Conservation (phyloP, 1,284 basidiomycete genomes). For the Marasmius fiardii region DNA sequence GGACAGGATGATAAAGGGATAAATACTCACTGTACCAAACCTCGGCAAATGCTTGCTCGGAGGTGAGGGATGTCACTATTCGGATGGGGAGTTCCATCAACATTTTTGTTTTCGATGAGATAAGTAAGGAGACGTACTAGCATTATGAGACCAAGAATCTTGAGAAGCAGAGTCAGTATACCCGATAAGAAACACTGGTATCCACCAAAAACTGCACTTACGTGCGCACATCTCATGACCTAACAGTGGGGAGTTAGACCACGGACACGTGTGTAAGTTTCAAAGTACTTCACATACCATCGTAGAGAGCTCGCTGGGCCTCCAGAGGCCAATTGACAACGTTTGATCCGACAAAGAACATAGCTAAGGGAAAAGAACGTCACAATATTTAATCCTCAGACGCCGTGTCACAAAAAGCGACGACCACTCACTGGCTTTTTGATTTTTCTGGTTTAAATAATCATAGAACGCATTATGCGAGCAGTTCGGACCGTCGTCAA, state of each 20-base stretch:
- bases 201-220: constrained; percentile 24
- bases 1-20: background rate
- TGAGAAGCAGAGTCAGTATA: constrained; percentile 16
- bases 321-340: constrained; percentile 71
- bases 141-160: constrained; percentile 56
- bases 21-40: constrained; percentile 63
- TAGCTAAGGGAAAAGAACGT: constrained; percentile 40
- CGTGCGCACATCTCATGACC: constrained; percentile 63
- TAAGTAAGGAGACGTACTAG: constrained; percentile 31
- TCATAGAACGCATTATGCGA: constrained; percentile 63
- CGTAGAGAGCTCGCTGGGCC: constrained; percentile 60
- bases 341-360: constrained; percentile 81
- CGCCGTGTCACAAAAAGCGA: too few relatives aligned
- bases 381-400: too few relatives aligned
- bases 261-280: background rate
- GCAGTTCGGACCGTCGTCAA: constrained; percentile 77
- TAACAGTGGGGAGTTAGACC: constrained; percentile 11
- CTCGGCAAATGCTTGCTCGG: constrained; percentile 76
- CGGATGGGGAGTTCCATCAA: background rate
- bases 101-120: background rate
- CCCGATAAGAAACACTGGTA: background rate
- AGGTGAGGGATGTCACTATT: constrained; percentile 70
- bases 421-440: constrained; percentile 60
- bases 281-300: constrained; percentile 32
- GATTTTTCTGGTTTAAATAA: constrained; percentile 55